These are phyloP conservation scores for Yamadazyma pseudoaaseri DNA, from an alignment of 1,139 yeast genomes.

Conservation along the genomic window DNA sequence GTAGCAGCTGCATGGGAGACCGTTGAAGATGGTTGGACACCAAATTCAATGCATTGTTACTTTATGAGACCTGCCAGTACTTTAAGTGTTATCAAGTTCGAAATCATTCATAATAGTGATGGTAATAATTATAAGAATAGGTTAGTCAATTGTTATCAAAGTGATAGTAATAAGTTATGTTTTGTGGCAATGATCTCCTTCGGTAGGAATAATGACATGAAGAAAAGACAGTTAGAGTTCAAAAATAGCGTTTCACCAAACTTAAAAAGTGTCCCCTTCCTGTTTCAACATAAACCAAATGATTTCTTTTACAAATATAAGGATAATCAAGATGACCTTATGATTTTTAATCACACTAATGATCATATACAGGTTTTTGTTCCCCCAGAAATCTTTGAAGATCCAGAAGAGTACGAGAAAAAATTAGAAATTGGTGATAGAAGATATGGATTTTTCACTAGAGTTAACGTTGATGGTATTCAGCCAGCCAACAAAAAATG, in stretches of 20 bases:
- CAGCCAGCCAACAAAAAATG: constrained; percentile 21
- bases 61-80: constrained; percentile 39
- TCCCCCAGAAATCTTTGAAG: constrained; percentile 28
- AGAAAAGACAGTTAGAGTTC: constrained; percentile 16
- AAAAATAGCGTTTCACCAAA: constrained; percentile 8
- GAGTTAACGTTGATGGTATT: constrained; percentile 32
- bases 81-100: constrained; percentile 34
- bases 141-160: constrained; percentile 34
- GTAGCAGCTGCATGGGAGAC: constrained; percentile 36
- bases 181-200: constrained; percentile 37
- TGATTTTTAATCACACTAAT: constrained; percentile 28
- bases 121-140: constrained; percentile 39
- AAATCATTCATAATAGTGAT: constrained; percentile 29
- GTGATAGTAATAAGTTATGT: constrained; percentile 28
- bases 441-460: constrained; percentile 34
- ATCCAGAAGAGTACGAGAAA: constrained; percentile 17
- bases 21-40: constrained; percentile 22
- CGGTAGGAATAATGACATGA: constrained; percentile 26
- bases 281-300: constrained; percentile 32
- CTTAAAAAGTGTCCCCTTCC: constrained; percentile 24
- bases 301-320: constrained; percentile 31
- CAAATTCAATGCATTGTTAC: constrained; percentile 42
- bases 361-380: constrained; percentile 30
- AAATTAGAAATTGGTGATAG: constrained; percentile 27
- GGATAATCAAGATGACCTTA: constrained; percentile 27